Conservation (phyloP, 176 grass and related monocot species). For the Chrysopogon serrulatus region DNA sequence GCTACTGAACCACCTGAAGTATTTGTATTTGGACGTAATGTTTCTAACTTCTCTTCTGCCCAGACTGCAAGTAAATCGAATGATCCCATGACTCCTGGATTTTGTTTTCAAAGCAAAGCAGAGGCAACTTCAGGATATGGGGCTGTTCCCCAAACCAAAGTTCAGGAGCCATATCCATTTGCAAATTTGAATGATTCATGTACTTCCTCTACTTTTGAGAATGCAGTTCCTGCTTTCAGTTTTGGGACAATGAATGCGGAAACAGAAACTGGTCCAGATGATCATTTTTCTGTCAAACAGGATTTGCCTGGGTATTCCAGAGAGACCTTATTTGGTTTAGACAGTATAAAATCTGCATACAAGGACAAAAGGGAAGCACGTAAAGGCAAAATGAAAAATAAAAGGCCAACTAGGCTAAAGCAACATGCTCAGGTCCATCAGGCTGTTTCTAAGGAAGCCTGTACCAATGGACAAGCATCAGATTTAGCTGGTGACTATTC, state of each 20-base stretch:
- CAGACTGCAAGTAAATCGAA: constrained; percentile 25
- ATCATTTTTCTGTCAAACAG: constrained; percentile 36
- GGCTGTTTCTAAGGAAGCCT: constrained; percentile 24
- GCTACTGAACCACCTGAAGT: background rate
- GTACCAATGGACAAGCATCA: constrained; percentile 15
- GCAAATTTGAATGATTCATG: constrained; percentile 25
- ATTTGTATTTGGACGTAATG: constrained; percentile 55
- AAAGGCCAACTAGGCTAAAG: constrained; percentile 44
- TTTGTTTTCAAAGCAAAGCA: constrained; percentile 37
- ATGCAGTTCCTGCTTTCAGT: constrained; percentile 35
- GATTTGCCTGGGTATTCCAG: constrained; percentile 35
- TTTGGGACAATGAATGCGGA: constrained; percentile 16
- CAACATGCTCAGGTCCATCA: constrained; percentile 34
- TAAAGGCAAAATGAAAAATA: constrained; percentile 61
- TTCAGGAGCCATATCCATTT: constrained; percentile 10
- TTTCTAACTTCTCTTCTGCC: constrained; percentile 39
- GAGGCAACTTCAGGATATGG: constrained; percentile 8
- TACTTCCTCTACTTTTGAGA: constrained; percentile 20
- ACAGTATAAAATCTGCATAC: constrained; percentile 41
- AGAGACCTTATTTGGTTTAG: constrained; percentile 56
- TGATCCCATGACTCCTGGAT: constrained; percentile 15
- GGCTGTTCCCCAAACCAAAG: constrained; percentile 21
- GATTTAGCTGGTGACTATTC: constrained; percentile 62
- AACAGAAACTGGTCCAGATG: constrained; percentile 1
- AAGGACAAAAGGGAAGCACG: constrained; percentile 52